A percentile compares a stretch with the other conserved stretches of the same genome.
Evolutionary conservation across 2,329 filamentous ascomycete genomes (phyloP).

Genomic region (Balansia obtecta): DNA sequence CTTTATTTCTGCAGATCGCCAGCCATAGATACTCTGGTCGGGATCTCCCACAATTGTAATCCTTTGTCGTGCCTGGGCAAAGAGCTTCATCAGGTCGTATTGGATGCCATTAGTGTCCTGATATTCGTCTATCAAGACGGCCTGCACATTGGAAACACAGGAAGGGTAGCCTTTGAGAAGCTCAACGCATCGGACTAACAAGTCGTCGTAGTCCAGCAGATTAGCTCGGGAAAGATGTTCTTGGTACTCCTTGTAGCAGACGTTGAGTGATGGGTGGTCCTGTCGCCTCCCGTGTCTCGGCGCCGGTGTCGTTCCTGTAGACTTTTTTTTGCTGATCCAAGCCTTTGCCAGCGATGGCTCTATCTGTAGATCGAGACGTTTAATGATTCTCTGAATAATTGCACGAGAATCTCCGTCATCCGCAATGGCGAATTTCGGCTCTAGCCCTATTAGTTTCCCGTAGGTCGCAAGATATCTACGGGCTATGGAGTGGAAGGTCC

Average conservation of each 20-base stretch:
- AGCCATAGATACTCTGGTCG: slow-evolving; percentile 96
- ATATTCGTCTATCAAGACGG: slow-evolving; percentile 92
- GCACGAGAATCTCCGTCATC: slow-evolving; percentile 70
- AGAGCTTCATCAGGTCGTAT: slow-evolving; percentile 83
- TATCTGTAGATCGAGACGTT: slow-evolving; percentile 53
- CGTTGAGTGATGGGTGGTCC: slow-evolving; percentile 48
- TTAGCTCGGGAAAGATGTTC: slow-evolving; percentile 62
- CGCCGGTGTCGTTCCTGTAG: slow-evolving; percentile 37
- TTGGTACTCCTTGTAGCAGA: slow-evolving; percentile 66
- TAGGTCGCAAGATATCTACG: slow-evolving; percentile 74
- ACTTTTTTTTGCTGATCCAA: slow-evolving; percentile 62
- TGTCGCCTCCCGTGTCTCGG: slow-evolving; percentile 24
- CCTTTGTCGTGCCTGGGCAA: slow-evolving; percentile 58
- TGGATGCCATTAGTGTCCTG: slow-evolving; percentile 95
- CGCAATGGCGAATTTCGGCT: slow-evolving; percentile 79
- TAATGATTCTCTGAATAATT: slow-evolving; percentile 73
- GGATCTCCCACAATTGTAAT: slow-evolving; percentile 95
- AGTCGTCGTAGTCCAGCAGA: slow-evolving; percentile 86
- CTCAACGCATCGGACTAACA: slow-evolving; percentile 72
- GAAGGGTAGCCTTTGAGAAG: slow-evolving; percentile 60
- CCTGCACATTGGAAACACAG: slow-evolving; percentile 81
- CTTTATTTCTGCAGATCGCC: slow-evolving; percentile 82
- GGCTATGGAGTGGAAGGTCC: slow-evolving; percentile 91
- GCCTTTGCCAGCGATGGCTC: slow-evolving; percentile 59
- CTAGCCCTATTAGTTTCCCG: slow-evolving; percentile 70